Evolutionary conservation across 2,329 filamentous ascomycete species (phyloP), one percentile per base, ranked within the genome.

Genomic region (Penicillium brevicompactum): DNA sequence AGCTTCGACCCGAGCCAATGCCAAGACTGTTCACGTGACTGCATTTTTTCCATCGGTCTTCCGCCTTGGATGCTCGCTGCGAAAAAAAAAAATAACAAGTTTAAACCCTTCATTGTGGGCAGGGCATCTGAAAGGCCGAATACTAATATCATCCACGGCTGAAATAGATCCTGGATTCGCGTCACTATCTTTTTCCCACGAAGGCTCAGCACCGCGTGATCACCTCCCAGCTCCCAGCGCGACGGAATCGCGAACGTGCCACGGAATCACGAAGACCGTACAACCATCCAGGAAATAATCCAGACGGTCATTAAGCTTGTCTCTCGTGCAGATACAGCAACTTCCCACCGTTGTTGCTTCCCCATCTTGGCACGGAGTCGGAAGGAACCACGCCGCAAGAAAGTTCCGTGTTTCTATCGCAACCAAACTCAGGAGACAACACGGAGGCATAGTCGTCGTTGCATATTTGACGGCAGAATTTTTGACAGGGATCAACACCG

Each of bases 231-330:
- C 49, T 56, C 50, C 18, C 41, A 50, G 55, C 61, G 59, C 62
- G 57, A 59, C 61, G 42, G 51, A 27, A 46, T 64, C 62, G 57
- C 61, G 59, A 57, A 49, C 50, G 59, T 64, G 59, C 62, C 57
- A 59, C 55, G 51, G 52, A 58, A 56, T 53, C 43, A 43, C 46
- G 51, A 47, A 52, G 31, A 46, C 40, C 44, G 14, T 49, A 44
- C 44, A 40, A 42, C 47, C 30, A 53, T 56, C 50, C 13, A 40
- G 56, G 43, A 52, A 22, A 30, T 18, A 27, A 27, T 27, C 24
- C 24, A 27, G 24, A 27, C 24, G 24, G 24, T 27, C 24, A 6
- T 27, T 27, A 27, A 27, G 24, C 24, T 27, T 27, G 5, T 5
- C 24, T 27, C 8, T 6, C 24, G 24, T 27, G 24, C 24, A 8